Base-by-base conservation (phyloP, 345 rosid species). In the Schrenkiella parvula region DNA sequence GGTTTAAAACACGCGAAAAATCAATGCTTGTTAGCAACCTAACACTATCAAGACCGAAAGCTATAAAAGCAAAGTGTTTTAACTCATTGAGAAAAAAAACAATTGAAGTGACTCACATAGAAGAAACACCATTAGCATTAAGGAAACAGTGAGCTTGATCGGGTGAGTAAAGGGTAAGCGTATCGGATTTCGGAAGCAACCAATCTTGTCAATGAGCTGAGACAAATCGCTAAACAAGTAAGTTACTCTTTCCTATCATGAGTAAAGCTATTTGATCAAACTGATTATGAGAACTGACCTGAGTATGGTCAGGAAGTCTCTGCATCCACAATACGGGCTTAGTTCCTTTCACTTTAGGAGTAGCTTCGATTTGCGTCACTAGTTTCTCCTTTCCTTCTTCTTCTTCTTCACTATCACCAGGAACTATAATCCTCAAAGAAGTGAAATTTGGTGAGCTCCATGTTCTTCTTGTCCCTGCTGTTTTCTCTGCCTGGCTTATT, bases 51-150 rank as follows among this genome's bases (percentile, higher is more conserved):
- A 66, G 28, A 66, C 21, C 52, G 0, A 17, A 66, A 4, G n/a
- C n/a, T n/a, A n/a, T n/a, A n/a, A n/a, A n/a, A n/a, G n/a, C n/a
- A n/a, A n/a, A n/a, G n/a, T n/a, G n/a, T n/a, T n/a, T n/a, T n/a
- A n/a, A n/a, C n/a, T 38, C 42, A 55, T 68, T 19, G 4, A 22
- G 13, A 15, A 35, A 35, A 15, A 18, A 41, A 28, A 7, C 8
- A 62, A 61, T 55, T 43, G 19, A 34, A 70, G 47, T 32, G 60
- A 66, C 90, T 85, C 77, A 89, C 98, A 90, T 38, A 92, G 77
- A 37, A 92, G 78, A 80, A 92, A 88, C 67, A 88, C 79, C 63
- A 86, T 86, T 66, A 89, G 82, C 89, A 88, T 78, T 51, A 92
- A 76, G 43, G 84, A 85, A 66, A 92, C 92, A 71, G 80, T 83